Conservation (phyloP, 805 yeast genomes). For the Starmerella powellii region DNA sequence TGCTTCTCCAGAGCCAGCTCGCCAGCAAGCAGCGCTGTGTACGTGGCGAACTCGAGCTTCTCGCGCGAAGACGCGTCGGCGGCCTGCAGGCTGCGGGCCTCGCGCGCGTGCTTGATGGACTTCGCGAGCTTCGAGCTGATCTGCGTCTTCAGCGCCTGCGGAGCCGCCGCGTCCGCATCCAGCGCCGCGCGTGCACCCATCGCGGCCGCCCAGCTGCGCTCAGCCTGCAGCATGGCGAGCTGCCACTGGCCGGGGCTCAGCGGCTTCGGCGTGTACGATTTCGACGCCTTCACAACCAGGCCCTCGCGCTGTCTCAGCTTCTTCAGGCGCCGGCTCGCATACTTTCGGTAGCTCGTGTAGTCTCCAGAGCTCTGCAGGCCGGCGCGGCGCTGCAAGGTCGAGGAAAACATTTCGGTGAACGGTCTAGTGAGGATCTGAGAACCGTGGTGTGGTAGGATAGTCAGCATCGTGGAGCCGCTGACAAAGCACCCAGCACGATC, state of each 20-base stretch:
- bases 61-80: conserved; percentile 14
- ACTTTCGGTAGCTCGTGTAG: conserved; percentile 53
- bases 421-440: neutral
- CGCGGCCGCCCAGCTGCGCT: conserved; percentile 62
- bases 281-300: conserved; percentile 56
- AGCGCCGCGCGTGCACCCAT: conserved; percentile 46
- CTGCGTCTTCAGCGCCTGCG: conserved; percentile 32
- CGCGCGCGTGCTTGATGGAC: conserved; percentile 38
- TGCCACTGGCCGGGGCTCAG: conserved; percentile 42
- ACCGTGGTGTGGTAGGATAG: neutral
- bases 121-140: conserved; percentile 56
- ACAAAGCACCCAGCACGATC: too few relatives aligned
- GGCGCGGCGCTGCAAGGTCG: conserved; percentile 18
- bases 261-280: conserved; percentile 33
- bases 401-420: conserved; percentile 11
- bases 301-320: conserved; percentile 53
- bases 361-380: conserved; percentile 52
- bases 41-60: conserved; percentile 21
- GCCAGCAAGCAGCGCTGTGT: conserved; percentile 41
- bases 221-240: conserved; percentile 49
- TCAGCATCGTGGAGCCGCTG: too few relatives aligned
- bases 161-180: conserved; percentile 39
- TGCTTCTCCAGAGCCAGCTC: conserved; percentile 40
- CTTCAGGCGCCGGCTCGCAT: conserved; percentile 47
- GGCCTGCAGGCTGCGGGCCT: conserved; percentile 27